phyloP scores from a whole-genome alignment of 345 rosid genomes.

The Mercurialis annua region DNA sequence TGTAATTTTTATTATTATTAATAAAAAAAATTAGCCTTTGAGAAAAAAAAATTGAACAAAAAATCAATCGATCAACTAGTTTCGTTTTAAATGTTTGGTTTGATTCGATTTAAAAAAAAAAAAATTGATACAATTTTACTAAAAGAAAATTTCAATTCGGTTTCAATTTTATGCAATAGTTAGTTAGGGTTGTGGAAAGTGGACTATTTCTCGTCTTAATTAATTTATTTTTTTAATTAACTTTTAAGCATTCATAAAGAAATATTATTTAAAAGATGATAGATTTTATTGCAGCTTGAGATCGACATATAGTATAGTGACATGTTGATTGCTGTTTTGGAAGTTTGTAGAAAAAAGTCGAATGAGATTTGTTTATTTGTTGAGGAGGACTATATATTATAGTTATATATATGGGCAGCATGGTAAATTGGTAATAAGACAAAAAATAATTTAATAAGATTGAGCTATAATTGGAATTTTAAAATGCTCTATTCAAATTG shows the following conservation, averaged over 20 bases:
- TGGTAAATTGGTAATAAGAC: background rate
- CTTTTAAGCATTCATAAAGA: background rate
- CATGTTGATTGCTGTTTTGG: background rate
- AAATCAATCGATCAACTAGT: too few species aligned
- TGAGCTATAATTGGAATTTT: too few species aligned
- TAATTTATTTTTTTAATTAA: background rate
- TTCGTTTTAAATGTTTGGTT: too few species aligned
- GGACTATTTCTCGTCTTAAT: conserved; percentile 4
- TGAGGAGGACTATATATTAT: background rate
- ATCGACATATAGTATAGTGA: background rate
- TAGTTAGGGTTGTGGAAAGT: conserved; percentile 7
- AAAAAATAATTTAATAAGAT: background rate
- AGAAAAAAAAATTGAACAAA: too few species aligned
- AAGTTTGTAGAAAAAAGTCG: background rate
- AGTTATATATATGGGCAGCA: background rate
- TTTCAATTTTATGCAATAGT: too few species aligned
- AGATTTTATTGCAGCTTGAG: background rate
- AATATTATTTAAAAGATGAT: background rate
- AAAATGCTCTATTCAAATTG: too few species aligned
- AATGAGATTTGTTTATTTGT: background rate
- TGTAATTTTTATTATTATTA: too few species aligned
- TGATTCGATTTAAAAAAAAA: too few species aligned
- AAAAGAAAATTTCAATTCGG: too few species aligned
- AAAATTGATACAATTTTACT: too few species aligned
- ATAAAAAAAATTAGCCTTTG: too few species aligned